These are phyloP conservation scores for Aspergillus aculeatinus DNA, from an alignment of 2,329 filamentous ascomycete species.

Conservation along the genomic window DNA sequence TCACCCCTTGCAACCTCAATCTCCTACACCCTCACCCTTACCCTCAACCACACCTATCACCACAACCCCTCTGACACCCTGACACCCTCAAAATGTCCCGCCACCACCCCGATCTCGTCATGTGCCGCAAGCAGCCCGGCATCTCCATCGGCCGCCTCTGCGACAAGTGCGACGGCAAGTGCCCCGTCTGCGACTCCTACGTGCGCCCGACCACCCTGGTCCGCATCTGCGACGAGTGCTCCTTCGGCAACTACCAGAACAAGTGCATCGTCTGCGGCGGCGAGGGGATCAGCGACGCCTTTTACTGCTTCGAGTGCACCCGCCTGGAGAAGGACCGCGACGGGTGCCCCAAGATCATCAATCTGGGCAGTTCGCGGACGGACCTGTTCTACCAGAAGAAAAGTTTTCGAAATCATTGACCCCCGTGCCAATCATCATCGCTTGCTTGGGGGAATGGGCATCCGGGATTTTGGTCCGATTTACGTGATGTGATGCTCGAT, in stretches of 20 bases:
- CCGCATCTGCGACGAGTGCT: slow-evolving; percentile 98
- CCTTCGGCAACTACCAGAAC: slow-evolving; percentile 99
- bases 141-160: slow-evolving; percentile 98
- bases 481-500: slow-evolving; percentile 2
- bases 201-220: slow-evolving; percentile 96
- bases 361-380: slow-evolving; percentile 90
- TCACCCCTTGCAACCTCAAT: too few relatives aligned
- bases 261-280: slow-evolving; percentile 99
- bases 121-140: slow-evolving; percentile 98
- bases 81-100: slow-evolving; percentile 69
- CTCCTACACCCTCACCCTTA: neutral
- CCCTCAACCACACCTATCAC: neutral
- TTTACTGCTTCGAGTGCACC: slow-evolving; percentile 99
- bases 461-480: too few relatives aligned
- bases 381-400: slow-evolving; percentile 82
- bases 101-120: slow-evolving; percentile 96
- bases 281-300: slow-evolving; percentile 95
- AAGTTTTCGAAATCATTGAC: slow-evolving; percentile 48
- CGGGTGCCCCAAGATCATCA: slow-evolving; percentile 99
- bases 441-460: too few relatives aligned
- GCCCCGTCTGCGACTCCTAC: slow-evolving; percentile 97
- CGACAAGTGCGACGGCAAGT: slow-evolving; percentile 99
- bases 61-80: neutral
- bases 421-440: neutral
- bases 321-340: slow-evolving; percentile 94